Evolutionary conservation across 768 basidiomycete genomes (phyloP).

Genomic region (Pleurotus tuber-regium): DNA sequence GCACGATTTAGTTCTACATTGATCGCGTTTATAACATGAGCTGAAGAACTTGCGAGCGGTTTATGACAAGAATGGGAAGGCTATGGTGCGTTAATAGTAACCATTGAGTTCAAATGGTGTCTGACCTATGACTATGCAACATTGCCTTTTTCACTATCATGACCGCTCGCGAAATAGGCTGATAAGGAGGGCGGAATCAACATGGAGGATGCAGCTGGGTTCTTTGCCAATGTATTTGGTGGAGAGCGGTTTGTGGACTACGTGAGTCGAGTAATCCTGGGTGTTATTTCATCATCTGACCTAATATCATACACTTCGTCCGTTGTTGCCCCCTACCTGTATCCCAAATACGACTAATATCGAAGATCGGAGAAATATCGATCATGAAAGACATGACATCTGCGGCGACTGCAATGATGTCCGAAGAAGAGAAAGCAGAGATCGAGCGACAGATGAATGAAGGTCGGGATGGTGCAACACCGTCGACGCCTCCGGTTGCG

Average conservation of each 20-base stretch:
- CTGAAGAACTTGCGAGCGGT: constrained; percentile 76
- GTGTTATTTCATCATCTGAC: background rate
- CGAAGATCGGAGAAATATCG: constrained; percentile 98
- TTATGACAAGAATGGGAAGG: constrained; percentile 95
- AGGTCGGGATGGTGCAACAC: constrained; percentile 21
- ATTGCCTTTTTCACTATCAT: too few species aligned
- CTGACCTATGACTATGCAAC: background rate
- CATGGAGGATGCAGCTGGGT: constrained; percentile 90
- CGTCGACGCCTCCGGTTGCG: constrained; percentile 24
- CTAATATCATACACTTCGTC: too few species aligned
- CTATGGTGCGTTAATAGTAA: constrained; percentile 53
- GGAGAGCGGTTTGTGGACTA: constrained; percentile 91
- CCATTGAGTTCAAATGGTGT: background rate
- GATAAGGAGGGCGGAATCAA: constrained; percentile 76
- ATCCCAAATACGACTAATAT: too few species aligned
- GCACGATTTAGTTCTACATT: constrained; percentile 7
- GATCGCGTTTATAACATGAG: background rate
- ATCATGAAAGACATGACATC: constrained; percentile 93
- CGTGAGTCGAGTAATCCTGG: constrained; percentile 44
- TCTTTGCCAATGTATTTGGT: constrained; percentile 95
- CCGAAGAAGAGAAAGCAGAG: constrained; percentile 89
- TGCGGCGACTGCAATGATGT: constrained; percentile 83
- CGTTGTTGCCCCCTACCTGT: too few species aligned
- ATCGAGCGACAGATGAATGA: constrained; percentile 71
- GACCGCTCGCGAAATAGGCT: constrained; percentile 37